Base-by-base conservation (phyloP, 2,329 filamentous ascomycete species). In the Penicillium sp. region DNA sequence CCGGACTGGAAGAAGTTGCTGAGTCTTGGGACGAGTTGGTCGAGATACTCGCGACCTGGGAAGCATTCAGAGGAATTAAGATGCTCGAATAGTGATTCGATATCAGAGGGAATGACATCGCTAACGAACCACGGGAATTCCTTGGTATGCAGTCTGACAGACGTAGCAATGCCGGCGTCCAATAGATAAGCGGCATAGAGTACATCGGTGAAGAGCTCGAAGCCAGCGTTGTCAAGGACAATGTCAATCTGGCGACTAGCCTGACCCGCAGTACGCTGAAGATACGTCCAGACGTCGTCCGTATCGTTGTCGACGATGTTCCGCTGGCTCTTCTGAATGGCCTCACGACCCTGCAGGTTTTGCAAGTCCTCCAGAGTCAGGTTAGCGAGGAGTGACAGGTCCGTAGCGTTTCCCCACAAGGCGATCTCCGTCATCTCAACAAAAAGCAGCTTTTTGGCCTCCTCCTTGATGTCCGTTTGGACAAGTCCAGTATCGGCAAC, bases 341-440 rank as follows among this genome's bases (percentile, higher is more conserved):
- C 47, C 10, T 49, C 50, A 24, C 51, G 47, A 28, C 56, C 55
- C 40, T 58, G 56, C n/a, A 53, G 42, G 13, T 40, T 49, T 40
- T 58, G 47, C 10, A 58, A 36, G 31, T 58, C 47, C 26, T 58
- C 61, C 43, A 63, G 58, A n/a, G 50, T 61, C 47, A 64, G 41
- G 42, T 51, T 56, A 9, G 60, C 60, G 20, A 66, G 50, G 20
- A 66, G 55, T 42, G 52, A 54, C 27, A 65, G 46, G 44, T 66
- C 63, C 7, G 63, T 65, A n/a, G 62, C 62, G 45, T 66, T 66
- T 8, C 63, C 63, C 63, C 63, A 65, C n/a, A 66, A 55, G 42
- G 59, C 59, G 39, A 64, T 63, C 55, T 64, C 61, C 6, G 57
- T 54, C 63, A 66, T 65, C 42, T 66, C 63, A 16, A 54, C 57